Conservation (phyloP, 495 filamentous ascomycete genomes). For the Cairneyella variabilis region DNA sequence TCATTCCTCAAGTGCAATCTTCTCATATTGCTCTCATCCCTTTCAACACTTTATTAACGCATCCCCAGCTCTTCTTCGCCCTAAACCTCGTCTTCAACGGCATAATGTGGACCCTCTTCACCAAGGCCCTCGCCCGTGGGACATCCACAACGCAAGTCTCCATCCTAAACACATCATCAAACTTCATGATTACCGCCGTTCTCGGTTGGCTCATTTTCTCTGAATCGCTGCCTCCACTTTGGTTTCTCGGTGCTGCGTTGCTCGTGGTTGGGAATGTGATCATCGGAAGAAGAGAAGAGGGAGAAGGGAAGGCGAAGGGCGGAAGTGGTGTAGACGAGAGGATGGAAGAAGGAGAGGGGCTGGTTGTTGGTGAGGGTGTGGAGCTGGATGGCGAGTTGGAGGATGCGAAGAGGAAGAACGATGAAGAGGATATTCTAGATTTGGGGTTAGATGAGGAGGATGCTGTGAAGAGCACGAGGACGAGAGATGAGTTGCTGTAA, state of each 20-base stretch:
- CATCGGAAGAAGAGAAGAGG: slow-evolving; percentile 76
- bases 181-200: slow-evolving; percentile 90
- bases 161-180: slow-evolving; percentile 88
- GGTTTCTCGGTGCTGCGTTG: slow-evolving; percentile 84
- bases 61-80: slow-evolving; percentile 65
- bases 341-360: slow-evolving; percentile 10
- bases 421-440: slow-evolving; percentile 21
- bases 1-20: neutral
- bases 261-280: slow-evolving; percentile 89
- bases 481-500: slow-evolving; percentile 7
- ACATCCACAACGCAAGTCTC: slow-evolving; percentile 85
- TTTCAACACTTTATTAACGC: neutral
- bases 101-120: slow-evolving; percentile 92
- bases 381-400: slow-evolving; percentile 13
- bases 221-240: slow-evolving; percentile 69
- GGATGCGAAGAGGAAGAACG: neutral
- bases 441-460: slow-evolving; percentile 13
- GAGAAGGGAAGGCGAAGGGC: slow-evolving; percentile 4
- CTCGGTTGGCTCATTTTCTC: slow-evolving; percentile 71
- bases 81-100: slow-evolving; percentile 88
- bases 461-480: neutral
- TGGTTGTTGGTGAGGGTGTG: slow-evolving; percentile 11
- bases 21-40: neutral
- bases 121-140: slow-evolving; percentile 75
- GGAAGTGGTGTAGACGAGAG: slow-evolving; percentile 3